Percentiles rank a stretch among this genome's conserved stretches.
Evolutionary conservation across 2,329 filamentous ascomycete genomes (phyloP).

Genomic region (Colletotrichum simmondsii): DNA sequence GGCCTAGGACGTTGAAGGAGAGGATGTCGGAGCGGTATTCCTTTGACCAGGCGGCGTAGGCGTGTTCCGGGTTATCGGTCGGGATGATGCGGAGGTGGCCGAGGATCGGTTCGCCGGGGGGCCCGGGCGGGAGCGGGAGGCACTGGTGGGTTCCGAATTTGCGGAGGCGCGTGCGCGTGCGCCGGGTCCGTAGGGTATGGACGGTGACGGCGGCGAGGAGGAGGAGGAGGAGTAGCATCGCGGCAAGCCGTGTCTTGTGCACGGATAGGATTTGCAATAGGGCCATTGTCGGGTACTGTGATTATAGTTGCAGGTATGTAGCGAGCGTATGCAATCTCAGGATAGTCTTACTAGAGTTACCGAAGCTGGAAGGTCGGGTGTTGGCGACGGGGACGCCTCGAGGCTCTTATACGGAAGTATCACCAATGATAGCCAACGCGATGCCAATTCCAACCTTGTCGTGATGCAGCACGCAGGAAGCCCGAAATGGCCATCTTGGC

Average conservation of each 20-base stretch:
- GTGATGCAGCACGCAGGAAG: neutral
- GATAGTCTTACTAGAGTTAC: neutral
- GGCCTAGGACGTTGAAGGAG: slow-evolving; percentile 43
- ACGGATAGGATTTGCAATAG: neutral
- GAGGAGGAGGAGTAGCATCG: slow-evolving; percentile 11
- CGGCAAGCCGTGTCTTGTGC: slow-evolving; percentile 1
- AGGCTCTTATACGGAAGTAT: neutral
- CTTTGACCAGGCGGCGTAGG: slow-evolving; percentile 43
- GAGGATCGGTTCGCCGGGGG: slow-evolving; percentile 50
- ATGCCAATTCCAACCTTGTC: too few relatives aligned
- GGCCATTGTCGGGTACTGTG: neutral
- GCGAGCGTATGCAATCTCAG: neutral
- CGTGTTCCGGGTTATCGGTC: slow-evolving; percentile 43
- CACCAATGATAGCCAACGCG: neutral
- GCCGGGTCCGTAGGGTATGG: neutral
- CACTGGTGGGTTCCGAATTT: neutral
- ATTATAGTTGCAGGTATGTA: neutral
- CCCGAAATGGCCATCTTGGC: neutral
- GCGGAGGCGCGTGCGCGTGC: too few relatives aligned
- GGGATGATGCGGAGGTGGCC: slow-evolving; percentile 57
- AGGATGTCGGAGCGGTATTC: slow-evolving; percentile 62
- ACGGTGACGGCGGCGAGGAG: neutral
- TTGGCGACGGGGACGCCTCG: neutral
- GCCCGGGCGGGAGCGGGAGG: slow-evolving; percentile 44
- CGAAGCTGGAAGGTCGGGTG: neutral